Base-by-base conservation (phyloP, 106 monocot species). In the Platanthera guangdongensis region DNA sequence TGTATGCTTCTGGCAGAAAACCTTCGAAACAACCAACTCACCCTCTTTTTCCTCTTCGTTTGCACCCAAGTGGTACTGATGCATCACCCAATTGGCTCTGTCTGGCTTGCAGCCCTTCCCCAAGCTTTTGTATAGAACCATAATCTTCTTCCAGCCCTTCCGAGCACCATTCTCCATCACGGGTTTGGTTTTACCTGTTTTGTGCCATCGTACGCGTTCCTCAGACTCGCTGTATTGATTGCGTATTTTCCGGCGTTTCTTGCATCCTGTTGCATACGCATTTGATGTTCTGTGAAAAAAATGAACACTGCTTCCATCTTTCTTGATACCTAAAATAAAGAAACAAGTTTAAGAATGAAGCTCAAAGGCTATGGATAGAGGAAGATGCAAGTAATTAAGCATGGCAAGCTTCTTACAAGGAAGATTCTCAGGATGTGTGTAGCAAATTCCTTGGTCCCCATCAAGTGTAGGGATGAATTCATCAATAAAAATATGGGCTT, bases 11-110 rank as follows among this genome's bases (percentile, higher is more conserved):
- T 97, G 96, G 75, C 74, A 93, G 71, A 89, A 89, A 63, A 97
- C 74, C 77, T 93, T 97, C n/a, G 93, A 89, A 63, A 97, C 96
- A 14, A 97, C 96, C 47, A 89, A 30, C 52, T 93, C 87, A 22
- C 93, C 91, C 28, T 97, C 88, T 64, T 83, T 89, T 70, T 97
- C 96, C 48, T 97, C 93, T 86, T 93, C 96, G 80, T 89, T 85
- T 45, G 82, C 57, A 7, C 96, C 96, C 74, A 93, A 81, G 83
- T 97, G 93, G 63, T 97, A 97, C 75, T 97, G 96, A 80, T 97
- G 96, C 93, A 97, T 97, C 68, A 91, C 96, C 96, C 96, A 97
- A 52, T 91, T 93, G 71, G 86, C 88, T 82, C 83, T 97, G 52
- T 85, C 91, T 16, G 96, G 89, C 64, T 85, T 91, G 74, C 71